Evolutionary conservation across 176 grass and related monocot genomes (phyloP), one percentile per base, ranked within the genome.

Genomic region (Hsuehochloa calcarea): DNA sequence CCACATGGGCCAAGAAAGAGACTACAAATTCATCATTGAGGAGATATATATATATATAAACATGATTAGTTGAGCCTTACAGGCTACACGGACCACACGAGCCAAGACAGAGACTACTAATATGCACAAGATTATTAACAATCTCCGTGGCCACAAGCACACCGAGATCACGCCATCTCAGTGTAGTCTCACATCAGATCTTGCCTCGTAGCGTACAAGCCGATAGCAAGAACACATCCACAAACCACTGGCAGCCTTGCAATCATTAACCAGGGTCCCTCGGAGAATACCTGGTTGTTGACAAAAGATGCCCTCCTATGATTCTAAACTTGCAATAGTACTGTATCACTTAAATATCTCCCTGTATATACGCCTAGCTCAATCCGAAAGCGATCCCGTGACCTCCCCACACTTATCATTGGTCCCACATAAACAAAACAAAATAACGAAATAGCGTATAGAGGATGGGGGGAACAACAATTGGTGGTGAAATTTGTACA

Each of bases 401-500:
- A 65, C 73, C 69, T 55, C 26, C 37, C 17, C 68, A 62, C 25
- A 35, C 25, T 37, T 20, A 52, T 80, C 31, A 41, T 46, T 5
- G 2, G 34, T 87, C 23, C 49, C 66, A 51, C 70, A 65, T 39
- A 84, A 19, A 47, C 26, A 64, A 38, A 29, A 84, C 19, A 65
- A 15, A 37, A 34, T 34, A 19, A 41, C 1, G 25, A 85, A 68
- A 77, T 71, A 23, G 17, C 10, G 10, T 12, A 13, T 5, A 40
- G 51, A 84, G 5, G 38, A 46, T 5, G 0, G 17, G 50, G 35
- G 5, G 17, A 60, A 46, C 35, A 63, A 49, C n/a, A 55, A 49
- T 27, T 81, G 77, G 70, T 75, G 43, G 77, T 31, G 88, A 85
- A 78, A 90, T 85, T 43, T 80, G 87, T 62, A 81, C 82, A 38